Base-by-base conservation (phyloP, 73 alveolate species). In the Paramecium sexaurelia region DNA sequence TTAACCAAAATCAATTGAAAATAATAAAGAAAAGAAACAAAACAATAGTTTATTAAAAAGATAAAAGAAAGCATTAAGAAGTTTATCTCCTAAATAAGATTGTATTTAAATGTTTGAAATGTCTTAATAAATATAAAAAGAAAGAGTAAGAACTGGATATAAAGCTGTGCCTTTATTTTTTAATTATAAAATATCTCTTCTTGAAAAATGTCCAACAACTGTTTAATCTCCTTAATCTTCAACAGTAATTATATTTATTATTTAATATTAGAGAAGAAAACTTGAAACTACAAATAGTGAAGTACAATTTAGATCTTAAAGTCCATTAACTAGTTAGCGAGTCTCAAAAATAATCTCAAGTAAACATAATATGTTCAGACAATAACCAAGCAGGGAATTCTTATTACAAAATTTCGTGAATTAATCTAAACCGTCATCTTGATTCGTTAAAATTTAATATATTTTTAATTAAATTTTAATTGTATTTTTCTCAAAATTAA, bases 311-410 rank as follows among this genome's bases (percentile, higher is more conserved):
- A 8, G 83, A 26, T 61, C 75, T 26, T 26, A 29, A n/a, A 61
- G 83, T 61, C 83, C 83, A 61, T 41, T 45, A 13, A 61, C 11
- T 26, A 22, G 83, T 8, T 6, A 61, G 37, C 15, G 40, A 24
- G 75, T 56, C 67, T 51, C 67, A 51, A 51, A 51, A 61, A 61
- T 61, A 26, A 61, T 61, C 83, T 61, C 83, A 26, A 61, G 83
- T 56, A 61, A 61, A 24, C 83, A 61, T 27, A 61, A 32, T 32
- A 61, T 61, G 83, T 61, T 61, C 3, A 61, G 83, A 61, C 17
- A 61, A 61, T 10, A 26, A 5, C 83, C 83, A 61, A 61, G 33
- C 5, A 19, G 41, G 17, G 83, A 61, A 29, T 29, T 61, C 26
- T 61, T 61, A 61, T 32, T 61, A 11, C 39, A 61, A 29, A 61